Percentiles rank a stretch among this genome's conserved stretches.
phyloP scores from a whole-genome alignment of 2,329 filamentous ascomycete species.

The Fusarium mundagurra region DNA sequence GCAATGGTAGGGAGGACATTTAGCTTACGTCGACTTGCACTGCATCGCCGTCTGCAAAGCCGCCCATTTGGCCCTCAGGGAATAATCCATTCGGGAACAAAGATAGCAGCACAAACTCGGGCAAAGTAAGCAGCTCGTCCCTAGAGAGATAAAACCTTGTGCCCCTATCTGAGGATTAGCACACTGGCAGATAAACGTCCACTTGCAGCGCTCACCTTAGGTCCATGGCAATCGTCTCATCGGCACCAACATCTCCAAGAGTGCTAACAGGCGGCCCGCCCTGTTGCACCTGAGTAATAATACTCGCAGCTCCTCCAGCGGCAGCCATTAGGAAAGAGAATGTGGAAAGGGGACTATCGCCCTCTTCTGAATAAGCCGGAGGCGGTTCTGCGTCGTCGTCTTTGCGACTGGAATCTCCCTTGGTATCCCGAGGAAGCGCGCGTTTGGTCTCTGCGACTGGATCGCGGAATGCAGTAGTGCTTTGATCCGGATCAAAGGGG shows the following conservation, averaged over 20 bases:
- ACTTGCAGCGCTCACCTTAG: slow-evolving; percentile 72
- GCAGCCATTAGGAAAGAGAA: slow-evolving; percentile 99
- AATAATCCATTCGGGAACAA: slow-evolving; percentile 98
- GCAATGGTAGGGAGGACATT: background rate
- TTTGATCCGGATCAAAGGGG: slow-evolving; percentile 50
- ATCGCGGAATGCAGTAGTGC: slow-evolving; percentile 57
- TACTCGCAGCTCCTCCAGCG: slow-evolving; percentile 95
- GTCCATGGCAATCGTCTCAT: slow-evolving; percentile 96
- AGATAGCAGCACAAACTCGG: slow-evolving; percentile 97
- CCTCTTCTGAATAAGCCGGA: slow-evolving; percentile 96
- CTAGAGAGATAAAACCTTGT: slow-evolving; percentile 92
- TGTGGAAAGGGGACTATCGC: slow-evolving; percentile 87
- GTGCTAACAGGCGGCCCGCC: slow-evolving; percentile 89
- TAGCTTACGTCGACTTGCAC: slow-evolving; percentile 94
- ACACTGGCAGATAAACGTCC: background rate
- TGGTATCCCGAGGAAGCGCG: slow-evolving; percentile 82
- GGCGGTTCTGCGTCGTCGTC: slow-evolving; percentile 89
- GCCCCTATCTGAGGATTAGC: slow-evolving; percentile 68
- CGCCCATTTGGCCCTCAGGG: slow-evolving; percentile 94
- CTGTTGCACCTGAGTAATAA: slow-evolving; percentile 99
- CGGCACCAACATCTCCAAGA: slow-evolving; percentile 85
- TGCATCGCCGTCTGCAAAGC: slow-evolving; percentile 90
- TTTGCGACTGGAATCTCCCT: slow-evolving; percentile 79
- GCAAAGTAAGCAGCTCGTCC: slow-evolving; percentile 93
- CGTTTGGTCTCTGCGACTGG: slow-evolving; percentile 81